Base-by-base conservation (phyloP, 2,329 filamentous ascomycete species). In the Neonectria sp. region DNA sequence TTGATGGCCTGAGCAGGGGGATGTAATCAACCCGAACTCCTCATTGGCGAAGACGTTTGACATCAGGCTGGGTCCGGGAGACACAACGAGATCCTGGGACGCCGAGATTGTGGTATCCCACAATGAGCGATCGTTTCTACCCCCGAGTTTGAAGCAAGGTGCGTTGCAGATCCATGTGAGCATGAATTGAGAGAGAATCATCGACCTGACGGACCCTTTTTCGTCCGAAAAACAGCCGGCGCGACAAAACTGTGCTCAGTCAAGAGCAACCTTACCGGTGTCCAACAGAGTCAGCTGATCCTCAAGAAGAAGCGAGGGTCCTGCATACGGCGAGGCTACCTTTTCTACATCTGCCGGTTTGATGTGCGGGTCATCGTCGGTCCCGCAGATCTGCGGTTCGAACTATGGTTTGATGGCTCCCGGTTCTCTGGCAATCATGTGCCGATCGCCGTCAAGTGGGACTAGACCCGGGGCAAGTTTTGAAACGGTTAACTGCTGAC, bases 321-420 rank as follows among this genome's bases (percentile, higher is more conserved):
- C 0, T 78, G 79, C 21, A 79, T 82, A 58, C 71, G 72, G 8
- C 75, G 74, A 17, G 79, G 81, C 9, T 75, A 78, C 57, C 79
- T 75, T 45, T 85, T 79, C 60, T 84, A 81, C 49, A 68, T 82
- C 4, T 83, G 80, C 52, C 76, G 76, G 7, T 85, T 85, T 58
- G 85, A 88, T 56, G 83, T 90, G 0, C 83, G 87, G 62, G 86
- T 88, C 4, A 80, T 89, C 40, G 84, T 87, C 4, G 87, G 86
- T 1, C 83, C 86, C 1, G 85, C 89, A 0, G 88, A 91, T 63
- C 77, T 91, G 40, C 73, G 77, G 6, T 85, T 85, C 52, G 81
- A 83, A 66, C 68, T 85, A 3, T 85, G 83, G 83, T 72, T 75
- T n/a, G 68, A 59, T 1, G 69, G 71, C 1, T 73, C 77, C 15